A percentile compares a stretch with the other conserved stretches of the same genome.
These are phyloP conservation scores for Coniferiporia weirii DNA, from an alignment of 1,284 basidiomycete species.

Conservation along the genomic window DNA sequence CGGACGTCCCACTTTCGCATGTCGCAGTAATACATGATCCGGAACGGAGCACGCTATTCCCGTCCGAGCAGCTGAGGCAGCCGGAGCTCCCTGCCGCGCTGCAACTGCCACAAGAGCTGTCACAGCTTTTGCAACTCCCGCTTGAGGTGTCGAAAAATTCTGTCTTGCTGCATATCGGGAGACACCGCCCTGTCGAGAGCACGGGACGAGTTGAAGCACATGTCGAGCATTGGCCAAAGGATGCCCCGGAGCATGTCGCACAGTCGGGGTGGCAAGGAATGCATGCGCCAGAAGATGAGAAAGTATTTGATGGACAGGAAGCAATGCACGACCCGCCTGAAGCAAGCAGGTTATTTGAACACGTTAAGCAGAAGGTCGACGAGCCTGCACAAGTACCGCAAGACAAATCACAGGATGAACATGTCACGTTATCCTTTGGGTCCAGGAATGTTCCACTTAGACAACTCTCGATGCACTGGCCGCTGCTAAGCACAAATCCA, in stretches of 20 bases:
- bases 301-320: slow-evolving; percentile 66
- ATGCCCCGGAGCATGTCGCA: slow-evolving; percentile 62
- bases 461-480: slow-evolving; percentile 62
- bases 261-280: slow-evolving; percentile 77
- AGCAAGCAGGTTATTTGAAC: slow-evolving; percentile 56
- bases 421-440: slow-evolving; percentile 64
- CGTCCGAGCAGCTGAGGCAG: slow-evolving; percentile 70
- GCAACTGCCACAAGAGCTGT: slow-evolving; percentile 70
- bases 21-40: slow-evolving; percentile 60
- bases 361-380: slow-evolving; percentile 67
- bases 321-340: slow-evolving; percentile 66
- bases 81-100: slow-evolving; percentile 54
- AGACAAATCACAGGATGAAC: slow-evolving; percentile 68
- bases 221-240: slow-evolving; percentile 71
- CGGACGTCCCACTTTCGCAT: slow-evolving; percentile 47
- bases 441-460: slow-evolving; percentile 68
- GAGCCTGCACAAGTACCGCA: slow-evolving; percentile 66
- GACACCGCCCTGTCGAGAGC: slow-evolving; percentile 64
- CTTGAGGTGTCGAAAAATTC: slow-evolving; percentile 68
- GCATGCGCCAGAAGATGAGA: slow-evolving; percentile 61
- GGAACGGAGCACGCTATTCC: slow-evolving; percentile 51
- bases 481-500: slow-evolving; percentile 61
- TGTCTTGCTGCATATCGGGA: slow-evolving; percentile 64
- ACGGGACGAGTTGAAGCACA: slow-evolving; percentile 67
- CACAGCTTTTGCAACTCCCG: slow-evolving; percentile 62